phyloP scores from a whole-genome alignment of 768 basidiomycete genomes.

The Leccinum incarnatum region DNA sequence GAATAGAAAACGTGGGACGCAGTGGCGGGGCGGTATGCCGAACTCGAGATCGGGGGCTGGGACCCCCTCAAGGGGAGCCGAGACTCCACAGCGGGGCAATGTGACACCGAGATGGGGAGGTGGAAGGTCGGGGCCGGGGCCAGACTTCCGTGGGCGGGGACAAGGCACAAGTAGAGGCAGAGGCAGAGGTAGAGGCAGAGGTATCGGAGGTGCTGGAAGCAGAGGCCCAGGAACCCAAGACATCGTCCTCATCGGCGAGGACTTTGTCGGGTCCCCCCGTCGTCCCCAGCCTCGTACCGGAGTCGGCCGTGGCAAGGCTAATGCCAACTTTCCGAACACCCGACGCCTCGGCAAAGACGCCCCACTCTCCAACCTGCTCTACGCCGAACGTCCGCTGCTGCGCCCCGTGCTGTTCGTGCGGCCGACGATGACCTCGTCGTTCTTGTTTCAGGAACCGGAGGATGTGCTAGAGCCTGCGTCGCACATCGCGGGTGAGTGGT shows the following conservation, averaged over 20 bases:
- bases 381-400: conserved; percentile 58
- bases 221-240: neutral
- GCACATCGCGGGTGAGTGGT: conserved; percentile 47
- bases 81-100: conserved; percentile 12
- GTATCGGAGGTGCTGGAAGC: neutral
- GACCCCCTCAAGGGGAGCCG: conserved; percentile 14
- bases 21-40: conserved; percentile 6
- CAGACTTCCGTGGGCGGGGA: conserved; percentile 20
- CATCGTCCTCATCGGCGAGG: neutral
- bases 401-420: conserved; percentile 70
- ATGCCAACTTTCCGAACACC: neutral
- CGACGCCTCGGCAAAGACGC: conserved; percentile 32
- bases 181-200: neutral
- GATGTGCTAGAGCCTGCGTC: conserved; percentile 56
- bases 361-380: conserved; percentile 54
- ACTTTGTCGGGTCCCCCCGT: neutral
- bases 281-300: conserved; percentile 1
- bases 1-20: conserved; percentile 1
- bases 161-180: neutral
- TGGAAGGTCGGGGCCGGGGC: conserved; percentile 22
- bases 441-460: conserved; percentile 54
- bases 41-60: conserved; percentile 13
- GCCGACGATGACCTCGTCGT: conserved; percentile 44
- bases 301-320: neutral
- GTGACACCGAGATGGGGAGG: conserved; percentile 12